Percentiles rank a stretch among this genome's conserved stretches.
Evolutionary conservation across 2,329 filamentous ascomycete genomes (phyloP).

Genomic region (Metarhizium sp.): DNA sequence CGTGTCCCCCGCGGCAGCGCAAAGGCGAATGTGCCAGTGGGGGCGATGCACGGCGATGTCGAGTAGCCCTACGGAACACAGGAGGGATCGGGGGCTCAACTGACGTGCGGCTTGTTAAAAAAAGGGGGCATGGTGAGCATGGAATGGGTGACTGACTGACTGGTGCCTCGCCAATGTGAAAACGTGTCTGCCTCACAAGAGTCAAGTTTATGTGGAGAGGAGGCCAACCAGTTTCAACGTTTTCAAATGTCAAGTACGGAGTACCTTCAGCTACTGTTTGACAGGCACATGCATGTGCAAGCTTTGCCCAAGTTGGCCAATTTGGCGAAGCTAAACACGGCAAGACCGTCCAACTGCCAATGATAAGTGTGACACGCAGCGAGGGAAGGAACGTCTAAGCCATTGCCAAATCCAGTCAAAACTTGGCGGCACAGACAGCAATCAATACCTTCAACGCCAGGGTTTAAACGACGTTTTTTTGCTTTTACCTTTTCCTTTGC

Average conservation of each 20-base stretch:
- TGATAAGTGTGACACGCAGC: neutral
- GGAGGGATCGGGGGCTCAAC: too few species aligned
- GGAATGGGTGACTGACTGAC: too few species aligned
- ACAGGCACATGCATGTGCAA: neutral
- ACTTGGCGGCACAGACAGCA: neutral
- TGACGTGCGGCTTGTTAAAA: too few species aligned
- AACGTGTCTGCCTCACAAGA: neutral
- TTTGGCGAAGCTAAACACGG: neutral
- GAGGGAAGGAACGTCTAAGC: neutral
- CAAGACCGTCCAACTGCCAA: neutral
- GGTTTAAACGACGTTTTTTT: neutral
- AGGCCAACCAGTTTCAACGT: neutral
- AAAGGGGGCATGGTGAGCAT: too few species aligned
- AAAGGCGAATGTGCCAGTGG: neutral
- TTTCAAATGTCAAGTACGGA: too few species aligned
- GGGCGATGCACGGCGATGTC: neutral
- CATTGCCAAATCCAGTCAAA: neutral
- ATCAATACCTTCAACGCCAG: neutral
- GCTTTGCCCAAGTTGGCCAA: neutral
- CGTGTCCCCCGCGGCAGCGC: neutral
- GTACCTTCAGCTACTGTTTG: neutral
- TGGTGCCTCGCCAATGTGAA: neutral
- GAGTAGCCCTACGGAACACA: neutral
- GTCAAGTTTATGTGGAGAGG: neutral
- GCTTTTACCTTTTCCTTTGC: too few species aligned